Conservation (phyloP, 176 grass and related monocot genomes). For the Zoysia japonica region DNA sequence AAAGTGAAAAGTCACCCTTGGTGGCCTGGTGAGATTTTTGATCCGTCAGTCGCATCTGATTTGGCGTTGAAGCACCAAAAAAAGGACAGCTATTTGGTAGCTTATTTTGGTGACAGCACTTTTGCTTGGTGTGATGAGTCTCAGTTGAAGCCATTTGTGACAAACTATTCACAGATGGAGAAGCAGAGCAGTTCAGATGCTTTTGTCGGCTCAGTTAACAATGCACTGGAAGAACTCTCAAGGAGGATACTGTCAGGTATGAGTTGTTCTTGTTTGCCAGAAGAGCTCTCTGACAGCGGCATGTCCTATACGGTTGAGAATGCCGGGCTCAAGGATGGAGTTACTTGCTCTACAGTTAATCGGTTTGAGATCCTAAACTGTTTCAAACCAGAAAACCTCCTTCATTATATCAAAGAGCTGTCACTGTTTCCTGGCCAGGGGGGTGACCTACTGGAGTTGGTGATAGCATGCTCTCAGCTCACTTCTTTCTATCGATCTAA, state of each 20-base stretch:
- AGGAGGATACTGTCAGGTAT: slow-evolving; percentile 50
- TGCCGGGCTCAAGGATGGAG: slow-evolving; percentile 48
- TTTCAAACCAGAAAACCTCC: slow-evolving; percentile 51
- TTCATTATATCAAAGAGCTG: slow-evolving; percentile 52
- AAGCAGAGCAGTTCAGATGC: slow-evolving; percentile 52
- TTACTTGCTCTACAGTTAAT: slow-evolving; percentile 42
- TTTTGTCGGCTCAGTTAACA: slow-evolving; percentile 49
- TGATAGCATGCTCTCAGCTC: slow-evolving; percentile 63
- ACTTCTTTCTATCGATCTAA: slow-evolving; percentile 59
- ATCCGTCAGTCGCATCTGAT: slow-evolving; percentile 69
- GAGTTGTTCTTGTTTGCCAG: slow-evolving; percentile 57
- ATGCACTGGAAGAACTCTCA: slow-evolving; percentile 64
- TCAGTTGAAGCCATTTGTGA: slow-evolving; percentile 64
- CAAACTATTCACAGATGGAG: slow-evolving; percentile 56
- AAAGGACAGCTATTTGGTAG: slow-evolving; percentile 53
- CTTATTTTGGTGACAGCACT: slow-evolving; percentile 59
- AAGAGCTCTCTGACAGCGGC: slow-evolving; percentile 30
- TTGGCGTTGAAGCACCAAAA: slow-evolving; percentile 57
- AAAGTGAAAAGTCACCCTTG: slow-evolving; percentile 70
- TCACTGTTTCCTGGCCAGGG: slow-evolving; percentile 47
- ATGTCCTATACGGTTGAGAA: slow-evolving; percentile 52
- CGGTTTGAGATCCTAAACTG: slow-evolving; percentile 32
- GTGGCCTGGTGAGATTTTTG: slow-evolving; percentile 82
- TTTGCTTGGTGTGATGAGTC: slow-evolving; percentile 83
- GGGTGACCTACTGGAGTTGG: slow-evolving; percentile 42